Evolutionary conservation across 441 rosid genomes (phyloP).

Genomic region (Mallotus japonicus): DNA sequence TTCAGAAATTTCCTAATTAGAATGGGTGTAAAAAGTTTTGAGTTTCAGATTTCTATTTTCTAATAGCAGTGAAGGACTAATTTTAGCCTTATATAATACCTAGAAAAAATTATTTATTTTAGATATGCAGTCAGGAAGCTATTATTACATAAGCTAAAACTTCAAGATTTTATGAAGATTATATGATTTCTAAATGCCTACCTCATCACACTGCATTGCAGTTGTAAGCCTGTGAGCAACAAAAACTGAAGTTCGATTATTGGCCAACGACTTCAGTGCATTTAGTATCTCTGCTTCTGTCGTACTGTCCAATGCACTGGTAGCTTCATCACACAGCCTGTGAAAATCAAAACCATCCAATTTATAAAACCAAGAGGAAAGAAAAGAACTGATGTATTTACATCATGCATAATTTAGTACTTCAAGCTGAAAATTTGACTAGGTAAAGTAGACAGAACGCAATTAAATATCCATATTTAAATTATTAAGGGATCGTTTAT

Average conservation of each 20-base stretch:
- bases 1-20: not conserved
- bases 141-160: not conserved
- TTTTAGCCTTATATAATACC: too few species aligned
- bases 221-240: slow-evolving; percentile 98
- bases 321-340: slow-evolving; percentile 99
- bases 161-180: slow-evolving; percentile 3
- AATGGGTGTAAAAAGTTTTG: not conserved
- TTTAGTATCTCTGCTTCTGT: slow-evolving; percentile 94
- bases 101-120: too few species aligned
- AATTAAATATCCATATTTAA: not conserved
- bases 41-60: too few species aligned
- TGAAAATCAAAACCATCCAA: slow-evolving; percentile 22
- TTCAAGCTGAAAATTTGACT: not conserved
- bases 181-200: slow-evolving; percentile 22
- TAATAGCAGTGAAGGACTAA: too few species aligned
- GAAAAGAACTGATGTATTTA: not conserved
- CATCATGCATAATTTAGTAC: not conserved
- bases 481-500: not conserved
- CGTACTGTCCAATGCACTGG: slow-evolving; percentile 99
- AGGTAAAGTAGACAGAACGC: not conserved
- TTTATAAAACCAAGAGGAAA: not conserved
- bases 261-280: slow-evolving; percentile 82
- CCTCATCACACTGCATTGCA: slow-evolving; percentile 99
- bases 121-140: not conserved
- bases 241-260: slow-evolving; percentile 83